phyloP scores from a whole-genome alignment of 1,139 yeast genomes.

The Lodderomyces oxycetoniae region DNA sequence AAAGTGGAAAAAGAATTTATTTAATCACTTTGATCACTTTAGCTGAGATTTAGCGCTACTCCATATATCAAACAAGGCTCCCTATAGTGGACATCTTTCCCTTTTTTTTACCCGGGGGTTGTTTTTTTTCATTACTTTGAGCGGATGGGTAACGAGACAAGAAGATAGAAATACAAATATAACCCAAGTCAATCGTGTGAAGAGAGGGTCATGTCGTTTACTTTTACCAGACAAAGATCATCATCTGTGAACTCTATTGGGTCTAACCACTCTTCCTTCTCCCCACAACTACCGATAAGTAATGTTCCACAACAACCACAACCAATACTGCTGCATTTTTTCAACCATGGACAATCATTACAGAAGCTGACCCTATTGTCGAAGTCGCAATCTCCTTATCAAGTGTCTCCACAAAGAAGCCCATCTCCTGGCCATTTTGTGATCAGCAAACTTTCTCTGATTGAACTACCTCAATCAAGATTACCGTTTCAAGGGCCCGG shows the following conservation, averaged over 20 bases:
- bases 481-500: neutral
- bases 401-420: neutral
- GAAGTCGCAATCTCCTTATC: neutral
- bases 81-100: too few species aligned
- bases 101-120: too few species aligned
- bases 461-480: neutral
- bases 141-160: neutral
- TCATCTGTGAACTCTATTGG: slow-evolving; percentile 30
- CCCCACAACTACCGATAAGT: slow-evolving; percentile 7
- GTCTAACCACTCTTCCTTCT: slow-evolving; percentile 17
- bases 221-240: slow-evolving; percentile 23
- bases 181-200: neutral
- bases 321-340: slow-evolving; percentile 1
- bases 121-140: too few species aligned
- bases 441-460: too few species aligned
- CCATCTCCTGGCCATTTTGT: too few species aligned
- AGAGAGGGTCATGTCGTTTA: slow-evolving; percentile 10
- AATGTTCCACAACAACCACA: neutral
- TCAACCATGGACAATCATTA: neutral
- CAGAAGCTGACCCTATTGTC: neutral
- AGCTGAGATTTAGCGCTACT: too few species aligned
- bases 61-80: too few species aligned
- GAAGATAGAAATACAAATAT: neutral
- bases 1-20: too few species aligned
- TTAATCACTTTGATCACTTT: too few species aligned